Percentiles rank a stretch among this genome's conserved stretches.
Conservation (phyloP, 1,139 yeast species). For the Diutina siamensis region DNA sequence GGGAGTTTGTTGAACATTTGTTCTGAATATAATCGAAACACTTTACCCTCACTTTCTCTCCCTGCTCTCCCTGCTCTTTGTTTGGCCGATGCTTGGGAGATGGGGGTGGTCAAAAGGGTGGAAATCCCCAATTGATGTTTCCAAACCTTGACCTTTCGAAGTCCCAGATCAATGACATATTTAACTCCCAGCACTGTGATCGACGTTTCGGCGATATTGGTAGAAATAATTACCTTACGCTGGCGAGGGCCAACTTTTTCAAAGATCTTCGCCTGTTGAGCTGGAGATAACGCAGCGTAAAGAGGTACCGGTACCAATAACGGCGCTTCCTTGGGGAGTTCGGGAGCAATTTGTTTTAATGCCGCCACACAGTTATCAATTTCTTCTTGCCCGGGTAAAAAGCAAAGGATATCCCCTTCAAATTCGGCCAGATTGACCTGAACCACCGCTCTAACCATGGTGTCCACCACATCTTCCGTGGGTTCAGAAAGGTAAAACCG, state of each 20-base stretch:
- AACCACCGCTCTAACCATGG: slow-evolving; percentile 59
- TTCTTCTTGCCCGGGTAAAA: slow-evolving; percentile 94
- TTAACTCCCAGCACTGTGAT: slow-evolving; percentile 93
- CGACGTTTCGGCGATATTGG: slow-evolving; percentile 96
- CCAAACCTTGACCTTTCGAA: slow-evolving; percentile 90
- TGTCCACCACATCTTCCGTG: slow-evolving; percentile 76
- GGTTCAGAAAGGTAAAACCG: slow-evolving; percentile 48
- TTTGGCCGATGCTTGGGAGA: slow-evolving; percentile 87
- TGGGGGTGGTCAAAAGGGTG: slow-evolving; percentile 80
- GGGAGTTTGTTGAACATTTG: slow-evolving; percentile 49
- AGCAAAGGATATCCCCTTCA: slow-evolving; percentile 81
- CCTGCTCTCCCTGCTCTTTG: slow-evolving; percentile 99
- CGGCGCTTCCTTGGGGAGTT: slow-evolving; percentile 68
- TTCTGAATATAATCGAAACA: slow-evolving; percentile 76
- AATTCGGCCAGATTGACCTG: slow-evolving; percentile 74
- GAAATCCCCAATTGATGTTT: slow-evolving; percentile 85
- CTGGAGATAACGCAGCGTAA: slow-evolving; percentile 87
- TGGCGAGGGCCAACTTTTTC: slow-evolving; percentile 43
- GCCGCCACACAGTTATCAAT: slow-evolving; percentile 74
- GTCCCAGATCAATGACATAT: slow-evolving; percentile 86
- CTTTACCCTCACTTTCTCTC: slow-evolving; percentile 85
- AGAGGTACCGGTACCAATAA: slow-evolving; percentile 66
- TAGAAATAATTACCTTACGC: slow-evolving; percentile 80
- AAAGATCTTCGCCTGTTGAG: slow-evolving; percentile 71
- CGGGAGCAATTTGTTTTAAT: slow-evolving; percentile 49